Evolutionary conservation across 2,329 filamentous ascomycete genomes (phyloP).

Genomic region (Phyllosticta paracitricarpa): DNA sequence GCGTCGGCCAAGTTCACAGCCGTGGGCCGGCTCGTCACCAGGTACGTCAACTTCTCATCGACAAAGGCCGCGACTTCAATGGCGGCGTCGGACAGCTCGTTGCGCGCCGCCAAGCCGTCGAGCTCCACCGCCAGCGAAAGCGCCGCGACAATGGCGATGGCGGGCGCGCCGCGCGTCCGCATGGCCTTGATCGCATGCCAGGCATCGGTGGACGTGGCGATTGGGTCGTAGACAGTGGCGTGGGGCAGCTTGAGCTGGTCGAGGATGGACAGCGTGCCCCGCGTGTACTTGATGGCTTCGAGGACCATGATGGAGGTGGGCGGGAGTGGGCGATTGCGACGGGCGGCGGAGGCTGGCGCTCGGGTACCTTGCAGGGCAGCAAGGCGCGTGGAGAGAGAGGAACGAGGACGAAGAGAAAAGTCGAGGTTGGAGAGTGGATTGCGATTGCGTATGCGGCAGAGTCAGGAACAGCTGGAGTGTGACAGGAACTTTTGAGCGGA

Average conservation of each 20-base stretch:
- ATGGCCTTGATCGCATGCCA: slow-evolving; percentile 77
- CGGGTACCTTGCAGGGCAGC: neutral
- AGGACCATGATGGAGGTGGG: slow-evolving; percentile 42
- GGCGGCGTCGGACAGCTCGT: slow-evolving; percentile 38
- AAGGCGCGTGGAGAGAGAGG: neutral
- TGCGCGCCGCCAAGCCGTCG: slow-evolving; percentile 35
- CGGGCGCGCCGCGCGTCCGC: slow-evolving; percentile 73
- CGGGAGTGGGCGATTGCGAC: neutral
- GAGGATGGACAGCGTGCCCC: slow-evolving; percentile 64
- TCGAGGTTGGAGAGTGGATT: neutral
- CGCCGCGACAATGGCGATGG: slow-evolving; percentile 95
- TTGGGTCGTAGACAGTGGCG: slow-evolving; percentile 65
- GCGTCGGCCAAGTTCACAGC: slow-evolving; percentile 93
- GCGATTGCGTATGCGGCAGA: neutral
- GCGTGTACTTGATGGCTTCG: slow-evolving; percentile 67
- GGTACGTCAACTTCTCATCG: slow-evolving; percentile 67
- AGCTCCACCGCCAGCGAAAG: slow-evolving; percentile 82
- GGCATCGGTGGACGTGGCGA: slow-evolving; percentile 61
- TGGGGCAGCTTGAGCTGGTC: slow-evolving; percentile 78
- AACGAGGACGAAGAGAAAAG: neutral
- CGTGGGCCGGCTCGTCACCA: slow-evolving; percentile 82
- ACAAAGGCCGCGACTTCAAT: slow-evolving; percentile 61
- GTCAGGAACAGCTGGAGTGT: neutral
- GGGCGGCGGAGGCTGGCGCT: neutral
- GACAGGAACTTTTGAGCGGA: neutral